phyloP scores from a whole-genome alignment of 1,284 basidiomycete genomes.

The Rhodotorula sp. region DNA sequence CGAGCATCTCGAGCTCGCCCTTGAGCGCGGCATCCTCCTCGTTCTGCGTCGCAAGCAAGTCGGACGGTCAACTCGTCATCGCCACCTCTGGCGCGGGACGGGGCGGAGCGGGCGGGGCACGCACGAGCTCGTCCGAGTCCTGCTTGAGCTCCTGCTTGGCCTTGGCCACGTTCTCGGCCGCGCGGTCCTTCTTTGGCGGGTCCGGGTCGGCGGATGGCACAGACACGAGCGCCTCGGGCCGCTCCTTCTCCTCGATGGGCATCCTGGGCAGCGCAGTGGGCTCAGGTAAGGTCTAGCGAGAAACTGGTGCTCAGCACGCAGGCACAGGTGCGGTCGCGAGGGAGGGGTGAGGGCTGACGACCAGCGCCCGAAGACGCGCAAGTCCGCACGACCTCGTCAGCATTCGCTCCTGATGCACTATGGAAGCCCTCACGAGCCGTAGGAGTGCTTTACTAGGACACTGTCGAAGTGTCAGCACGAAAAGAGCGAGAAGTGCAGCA shows the following conservation, averaged over 20 bases:
- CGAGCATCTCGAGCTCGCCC: conserved; percentile 95
- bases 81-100: background rate
- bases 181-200: conserved; percentile 6
- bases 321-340: too few species aligned
- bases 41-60: conserved; percentile 33
- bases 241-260: conserved; percentile 16
- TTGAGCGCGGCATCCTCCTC: conserved; percentile 95
- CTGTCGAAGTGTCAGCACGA: too few species aligned
- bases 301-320: background rate
- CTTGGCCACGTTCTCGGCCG: conserved; percentile 11
- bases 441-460: too few species aligned
- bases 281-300: background rate
- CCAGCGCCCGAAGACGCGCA: too few species aligned
- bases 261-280: background rate
- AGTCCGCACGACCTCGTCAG: too few species aligned
- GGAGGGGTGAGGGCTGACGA: too few species aligned
- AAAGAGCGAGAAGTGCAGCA: too few species aligned
- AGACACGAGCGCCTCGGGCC: conserved; percentile 7
- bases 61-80: background rate
- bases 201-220: conserved; percentile 13
- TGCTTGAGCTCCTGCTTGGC: conserved; percentile 16
- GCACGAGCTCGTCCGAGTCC: conserved; percentile 8
- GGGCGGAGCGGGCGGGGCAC: background rate
- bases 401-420: too few species aligned
- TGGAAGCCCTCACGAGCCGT: too few species aligned